Base-by-base conservation (phyloP, 495 filamentous ascomycete genomes). In the Xylaria telfairii region DNA sequence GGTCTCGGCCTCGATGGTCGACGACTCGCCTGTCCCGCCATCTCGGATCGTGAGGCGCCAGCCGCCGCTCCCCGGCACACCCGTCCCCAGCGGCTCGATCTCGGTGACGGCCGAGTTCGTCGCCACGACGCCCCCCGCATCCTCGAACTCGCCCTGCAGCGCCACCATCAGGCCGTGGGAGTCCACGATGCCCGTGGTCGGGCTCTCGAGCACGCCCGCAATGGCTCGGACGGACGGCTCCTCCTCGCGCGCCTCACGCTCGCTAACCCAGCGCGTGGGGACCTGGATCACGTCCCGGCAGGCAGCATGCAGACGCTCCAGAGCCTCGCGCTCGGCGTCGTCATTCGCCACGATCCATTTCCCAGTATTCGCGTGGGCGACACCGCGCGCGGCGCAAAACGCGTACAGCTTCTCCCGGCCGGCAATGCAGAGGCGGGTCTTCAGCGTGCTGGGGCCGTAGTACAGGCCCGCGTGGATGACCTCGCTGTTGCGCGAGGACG, bases 311-410 rank as follows among this genome's bases (percentile, higher is more conserved):
- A 96, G 81, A 17, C 84, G 85, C 53, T 92, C 76, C 2, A 94
- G 87, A 0, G 86, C 88, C 32, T 85, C 87, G 80, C 87, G 88
- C 78, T 98, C 92, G 46, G 83, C 80, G 10, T 83, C 81, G 59
- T 88, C 90, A 81, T 99, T 96, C 2, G 96, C 95, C 0, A 99
- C 90, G 73, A 99, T 91, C 94, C 96, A 97, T 85, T 99, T 99
- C 54, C 93, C 94, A 24, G 87, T 90, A 76, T 91, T 91, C 69
- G 83, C 83, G 82, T 94, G 86, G 0, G 91, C 90, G 64, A 98
- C 91, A 47, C 76, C 72, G 76, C 92, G 81, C 24, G 81, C 78
- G 1, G 82, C 76, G 85, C 95, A 98, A 61, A 95, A 88, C 12
- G 85, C 84, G 81, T 99, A 99, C 72, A 99, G 83, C 81, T 92